Base-by-base conservation (phyloP, 306 rosid species). In the Astragalus membranaceus region DNA sequence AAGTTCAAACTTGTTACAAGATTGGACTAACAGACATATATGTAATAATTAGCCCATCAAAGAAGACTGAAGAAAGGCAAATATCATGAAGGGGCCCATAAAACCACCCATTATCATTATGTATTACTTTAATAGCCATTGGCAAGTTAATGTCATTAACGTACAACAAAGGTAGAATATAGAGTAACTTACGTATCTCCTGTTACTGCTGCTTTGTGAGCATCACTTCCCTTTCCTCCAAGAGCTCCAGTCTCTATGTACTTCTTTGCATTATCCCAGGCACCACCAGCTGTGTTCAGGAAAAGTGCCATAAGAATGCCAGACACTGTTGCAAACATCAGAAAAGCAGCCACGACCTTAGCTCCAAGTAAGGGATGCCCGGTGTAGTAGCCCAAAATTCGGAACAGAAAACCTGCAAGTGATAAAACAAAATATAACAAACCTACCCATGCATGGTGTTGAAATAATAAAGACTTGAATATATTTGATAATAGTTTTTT, bases 301-400 rank as follows among this genome's bases (percentile, higher is more conserved):
- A 94, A 94, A 66, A 94, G 99, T 54, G 97, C 97, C 99, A 94
- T 91, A 46, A 94, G 95, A 85, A 94, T 94, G 67, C 99, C 97
- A 1, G 95, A 84, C 56, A 94, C 97, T 12, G 99, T 94, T 42
- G 96, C 99, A 77, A 94, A 91, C 99, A 94, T 94, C 70, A 91
- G 86, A 72, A 94, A 55, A 13, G 99, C 77, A 33, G 97, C 99
- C 56, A 94, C 97, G 17, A 91, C 97, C 82, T 94, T 94, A 51
- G 99, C 99, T 72, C 99, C 97, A 8, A 94, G 91, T 44, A 94
- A 82, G 60, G 99, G 96, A 8, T 91, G 99, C 73, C 92, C 96
- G 7, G 95, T 91, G 36, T 94, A 94, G 79, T 80, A 68, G 75
- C 99, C 99, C 86, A 94, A 81, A 78, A 94, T 86, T 77, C 96